Evolutionary conservation across 2,329 filamentous ascomycete genomes (phyloP), one percentile per base, ranked within the genome.

Genomic region (Trichoderma afroharzianum): DNA sequence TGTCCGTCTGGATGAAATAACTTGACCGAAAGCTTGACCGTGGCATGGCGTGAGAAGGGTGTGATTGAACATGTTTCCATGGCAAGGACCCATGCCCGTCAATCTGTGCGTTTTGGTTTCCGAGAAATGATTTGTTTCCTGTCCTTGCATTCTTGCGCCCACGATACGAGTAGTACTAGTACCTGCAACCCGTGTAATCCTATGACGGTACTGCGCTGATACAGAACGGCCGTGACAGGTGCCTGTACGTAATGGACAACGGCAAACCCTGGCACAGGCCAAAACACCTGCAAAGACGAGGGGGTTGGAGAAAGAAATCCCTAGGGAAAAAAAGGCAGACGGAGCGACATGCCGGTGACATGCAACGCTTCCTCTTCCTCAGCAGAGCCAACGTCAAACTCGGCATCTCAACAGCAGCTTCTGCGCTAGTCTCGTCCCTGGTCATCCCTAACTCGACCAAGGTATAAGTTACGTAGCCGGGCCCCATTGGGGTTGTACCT

Each of bases 321-420:
- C 21, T 36, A 39, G n/a, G 43, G 32, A 21, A 39, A 68, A 57
- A 30, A 43, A 50, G 63, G 50, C 58, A 36, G 32, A 21, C 58
- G 32, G 30, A 61, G 58, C 58, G 63, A 68, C 64, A 58, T 59
- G 64, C 64, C 53, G 30, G 36, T 68, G 64, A 68, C 64, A 68
- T 67, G 36, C 62, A 30, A 18, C 18, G 36, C 67, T 36, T 30
- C 33, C 43, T 30, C 67, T 36, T 30, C 33, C 43, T 30, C 43
- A 61, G 32, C 39, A 53, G 33, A 61, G 11, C 55, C 66, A 69
- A 61, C 66, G 39, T 30, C 43, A 70, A 58, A 39, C 30, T 68
- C 55, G 33, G 57, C 32, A 55, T 43, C 57, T 28, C 26, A 43
- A 15, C 36, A 53, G 47, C 26, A 43, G 36, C 36, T n/a, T 39